Base-by-base conservation (phyloP, 83 land plant genomes). In the Thuja plicata region DNA sequence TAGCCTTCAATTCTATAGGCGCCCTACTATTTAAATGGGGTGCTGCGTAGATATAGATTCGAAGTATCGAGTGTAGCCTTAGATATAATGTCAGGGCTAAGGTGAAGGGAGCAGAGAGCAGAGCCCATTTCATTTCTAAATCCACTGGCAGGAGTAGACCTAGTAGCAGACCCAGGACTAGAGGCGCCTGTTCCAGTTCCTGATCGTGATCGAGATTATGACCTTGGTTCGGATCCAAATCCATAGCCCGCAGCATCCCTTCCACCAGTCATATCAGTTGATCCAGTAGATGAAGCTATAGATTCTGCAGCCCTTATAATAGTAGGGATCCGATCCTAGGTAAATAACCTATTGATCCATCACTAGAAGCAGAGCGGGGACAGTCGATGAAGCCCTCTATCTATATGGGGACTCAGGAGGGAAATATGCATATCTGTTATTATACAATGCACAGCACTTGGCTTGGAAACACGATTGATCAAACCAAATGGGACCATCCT, bases 391-490 rank as follows among this genome's bases (percentile, higher is more conserved):
- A 71, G 76, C 2, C 24, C n/a, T n/a, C n/a, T n/a, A n/a, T n/a
- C n/a, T n/a, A n/a, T n/a, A n/a, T n/a, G 27, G 73, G 24, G 32
- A 27, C 32, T 27, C 32, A 70, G 32, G 9, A 70, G 74, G 74
- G 74, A 70, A 70, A 70, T 70, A 70, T 70, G 74, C 77, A 73
- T 73, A 3, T 73, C 0, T 73, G 9, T 73, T 73, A 30, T 73
- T 73, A 73, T n/a, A 73, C 35, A 73, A 73, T 73, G 77, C 77
- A 73, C 77, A 73, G 0, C 77, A 73, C 77, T 73, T 73, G 77
- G 77, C 77, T 73, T 73, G 77, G 77, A 73, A 73, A 73, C 77
- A 73, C 8, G 77, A 73, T 73, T 73, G 35, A 73, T 73, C 35
- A 73, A 73, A 73, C 77, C 12, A 73, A 73, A 50, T 50, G 52